phyloP scores from a whole-genome alignment of 2,329 filamentous ascomycete species.

The Diaporthe eres region DNA sequence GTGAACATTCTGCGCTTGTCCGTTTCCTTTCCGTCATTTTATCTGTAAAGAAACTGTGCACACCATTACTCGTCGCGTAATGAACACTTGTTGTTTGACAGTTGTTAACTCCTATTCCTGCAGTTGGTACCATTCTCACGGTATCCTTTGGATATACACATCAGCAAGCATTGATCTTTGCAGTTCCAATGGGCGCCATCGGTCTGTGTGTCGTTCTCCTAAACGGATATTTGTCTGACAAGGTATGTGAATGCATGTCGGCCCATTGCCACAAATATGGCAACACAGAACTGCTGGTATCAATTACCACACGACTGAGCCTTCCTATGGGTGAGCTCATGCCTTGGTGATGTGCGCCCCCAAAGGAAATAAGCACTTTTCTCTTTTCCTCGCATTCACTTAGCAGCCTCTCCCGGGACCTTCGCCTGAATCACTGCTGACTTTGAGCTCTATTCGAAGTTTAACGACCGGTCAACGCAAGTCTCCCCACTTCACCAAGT shows the following conservation, averaged over 20 bases:
- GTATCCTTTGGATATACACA: slow-evolving; percentile 16
- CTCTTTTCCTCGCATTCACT: too few species aligned
- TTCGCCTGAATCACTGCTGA: neutral
- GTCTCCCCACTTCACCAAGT: too few species aligned
- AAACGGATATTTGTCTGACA: neutral
- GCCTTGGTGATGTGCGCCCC: neutral
- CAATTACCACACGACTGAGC: neutral
- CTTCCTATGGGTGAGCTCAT: too few species aligned
- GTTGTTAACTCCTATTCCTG: neutral
- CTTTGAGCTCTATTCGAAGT: neutral
- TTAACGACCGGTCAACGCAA: slow-evolving; percentile 6
- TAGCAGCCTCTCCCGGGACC: neutral
- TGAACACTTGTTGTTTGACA: neutral
- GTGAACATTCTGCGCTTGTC: neutral
- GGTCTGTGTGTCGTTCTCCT: neutral
- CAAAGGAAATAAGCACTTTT: neutral
- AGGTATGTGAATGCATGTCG: neutral
- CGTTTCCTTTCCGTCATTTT: slow-evolving; percentile 33
- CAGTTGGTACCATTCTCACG: slow-evolving; percentile 16
- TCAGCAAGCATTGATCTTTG: neutral
- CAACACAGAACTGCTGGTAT: neutral
- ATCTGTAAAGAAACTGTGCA: neutral
- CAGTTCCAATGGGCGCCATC: slow-evolving; percentile 1
- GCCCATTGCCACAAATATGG: too few species aligned
- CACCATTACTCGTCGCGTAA: neutral